Conservation (phyloP, 495 filamentous ascomycete genomes). For the Trichoderma orchidacearum region DNA sequence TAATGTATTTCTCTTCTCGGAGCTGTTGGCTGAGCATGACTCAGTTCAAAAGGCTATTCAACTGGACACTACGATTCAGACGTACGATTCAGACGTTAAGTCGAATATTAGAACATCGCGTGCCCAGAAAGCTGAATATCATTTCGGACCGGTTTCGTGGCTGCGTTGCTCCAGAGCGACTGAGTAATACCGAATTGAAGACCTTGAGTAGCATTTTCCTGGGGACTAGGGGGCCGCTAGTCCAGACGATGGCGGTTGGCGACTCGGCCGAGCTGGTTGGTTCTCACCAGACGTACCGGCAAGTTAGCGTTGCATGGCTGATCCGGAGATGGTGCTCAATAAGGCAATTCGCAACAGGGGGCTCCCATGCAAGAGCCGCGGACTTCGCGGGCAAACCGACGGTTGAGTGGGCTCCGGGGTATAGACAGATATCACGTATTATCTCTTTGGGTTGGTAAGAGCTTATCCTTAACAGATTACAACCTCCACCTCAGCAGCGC, state of each 20-base stretch:
- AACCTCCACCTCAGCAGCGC: too few relatives aligned
- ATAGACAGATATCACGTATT: neutral
- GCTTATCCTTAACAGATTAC: too few relatives aligned
- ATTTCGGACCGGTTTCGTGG: too few relatives aligned
- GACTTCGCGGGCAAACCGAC: constrained; percentile 1
- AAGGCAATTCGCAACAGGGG: neutral
- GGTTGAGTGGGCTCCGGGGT: neutral
- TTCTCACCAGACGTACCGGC: neutral
- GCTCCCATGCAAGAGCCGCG: neutral
- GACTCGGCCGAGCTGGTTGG: neutral
- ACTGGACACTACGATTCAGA: too few relatives aligned
- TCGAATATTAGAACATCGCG: neutral
- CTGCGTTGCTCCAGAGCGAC: too few relatives aligned
- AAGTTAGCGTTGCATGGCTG: constrained; percentile 1
- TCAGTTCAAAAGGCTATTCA: neutral
- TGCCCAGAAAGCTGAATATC: too few relatives aligned
- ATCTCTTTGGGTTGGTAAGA: neutral
- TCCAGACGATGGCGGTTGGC: neutral
- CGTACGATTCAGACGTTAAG: too few relatives aligned
- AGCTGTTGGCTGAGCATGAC: neutral
- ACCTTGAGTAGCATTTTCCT: too few relatives aligned
- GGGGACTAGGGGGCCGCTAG: neutral
- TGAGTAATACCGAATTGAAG: too few relatives aligned
- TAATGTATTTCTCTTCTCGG: neutral
- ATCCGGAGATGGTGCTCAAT: neutral